Base-by-base conservation (phyloP, 345 rosid species). In the Populus alba region DNA sequence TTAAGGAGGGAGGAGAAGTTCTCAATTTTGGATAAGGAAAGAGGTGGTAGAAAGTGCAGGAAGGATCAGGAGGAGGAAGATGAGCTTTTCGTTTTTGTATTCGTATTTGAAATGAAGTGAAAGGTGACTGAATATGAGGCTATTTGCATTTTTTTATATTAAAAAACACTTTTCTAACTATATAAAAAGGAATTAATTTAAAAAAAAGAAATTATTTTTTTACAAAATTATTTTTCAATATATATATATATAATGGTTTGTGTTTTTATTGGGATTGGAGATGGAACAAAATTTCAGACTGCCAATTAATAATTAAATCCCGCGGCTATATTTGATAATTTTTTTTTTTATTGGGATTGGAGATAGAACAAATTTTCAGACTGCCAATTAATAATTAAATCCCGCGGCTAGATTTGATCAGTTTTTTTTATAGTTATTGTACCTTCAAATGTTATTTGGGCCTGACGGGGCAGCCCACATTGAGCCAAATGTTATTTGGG, bases 1-100 rank as follows among this genome's bases (percentile, higher is more conserved):
- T 81, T 67, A 37, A 86, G 39, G n/a, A 35, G 38, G 38, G 55
- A 37, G 66, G 27, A 25, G 37, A 15, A 3, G 22, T 49, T 73
- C 4, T 4, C 12, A 70, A 39, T 12, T 23, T 33, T 61, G 8
- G 4, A 33, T 16, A 61, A 12, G 7, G 70, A 38, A 43, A 37
- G 47, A 59, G 62, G 39, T 22, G 70, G 53, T 47, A n/a, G 59
- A 27, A 16, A 10, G 41, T 27, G 73, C 47, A 11, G 43, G 25
- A 35, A 45, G 63, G 20, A 49, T 5, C 55, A 16, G 22, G 63
- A 41, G 45, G 68, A 63, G 35, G 39, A 22, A 6, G 51, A 10
- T 6, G 7, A 31, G 27, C 18, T 62, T 15, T 33, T 47, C 23
- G 66, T 29, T n/a, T n/a, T 59, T 6, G 41, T 37, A 9, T 20